Conservation (phyloP, 768 basidiomycete species). For the Bullera alba region DNA sequence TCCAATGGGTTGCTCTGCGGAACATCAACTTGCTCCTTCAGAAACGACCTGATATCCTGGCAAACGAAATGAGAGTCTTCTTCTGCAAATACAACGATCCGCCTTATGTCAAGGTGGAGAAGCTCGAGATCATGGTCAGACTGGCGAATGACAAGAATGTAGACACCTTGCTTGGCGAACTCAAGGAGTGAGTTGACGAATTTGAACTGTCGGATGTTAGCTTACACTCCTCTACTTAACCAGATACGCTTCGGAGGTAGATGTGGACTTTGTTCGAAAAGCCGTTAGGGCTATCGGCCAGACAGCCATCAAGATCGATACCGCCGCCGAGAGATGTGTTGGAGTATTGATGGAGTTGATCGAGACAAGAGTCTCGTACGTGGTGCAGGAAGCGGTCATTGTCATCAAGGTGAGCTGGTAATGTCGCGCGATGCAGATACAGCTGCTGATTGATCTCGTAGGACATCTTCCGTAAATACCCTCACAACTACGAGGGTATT, state of each 20-base stretch:
- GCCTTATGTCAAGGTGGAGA: constrained; percentile 97
- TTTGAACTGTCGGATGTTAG: too few species aligned
- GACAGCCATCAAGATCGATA: constrained; percentile 89
- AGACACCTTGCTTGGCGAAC: constrained; percentile 85
- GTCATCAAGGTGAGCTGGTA: constrained; percentile 81
- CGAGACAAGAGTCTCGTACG: constrained; percentile 86
- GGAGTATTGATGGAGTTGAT: constrained; percentile 90
- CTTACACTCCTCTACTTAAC: background rate
- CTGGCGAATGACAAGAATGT: constrained; percentile 85
- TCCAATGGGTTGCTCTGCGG: constrained; percentile 95
- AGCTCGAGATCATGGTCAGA: constrained; percentile 96
- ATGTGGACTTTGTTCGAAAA: constrained; percentile 95
- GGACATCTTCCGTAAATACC: constrained; percentile 99
- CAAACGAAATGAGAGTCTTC: constrained; percentile 97
- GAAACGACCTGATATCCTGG: constrained; percentile 79
- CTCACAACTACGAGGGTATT: constrained; percentile 89
- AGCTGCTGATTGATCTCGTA: constrained; percentile 38
- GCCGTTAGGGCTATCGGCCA: constrained; percentile 94
- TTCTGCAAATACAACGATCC: constrained; percentile 99
- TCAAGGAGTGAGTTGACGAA: constrained; percentile 69
- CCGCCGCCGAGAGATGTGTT: constrained; percentile 86
- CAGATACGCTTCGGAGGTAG: constrained; percentile 93
- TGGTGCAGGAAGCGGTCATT: constrained; percentile 95
- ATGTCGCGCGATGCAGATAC: background rate
- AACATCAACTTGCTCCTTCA: constrained; percentile 96